Evolutionary conservation across 1,284 basidiomycete genomes (phyloP), one percentile per base, ranked within the genome.

Genomic region (Sutorius eximius): DNA sequence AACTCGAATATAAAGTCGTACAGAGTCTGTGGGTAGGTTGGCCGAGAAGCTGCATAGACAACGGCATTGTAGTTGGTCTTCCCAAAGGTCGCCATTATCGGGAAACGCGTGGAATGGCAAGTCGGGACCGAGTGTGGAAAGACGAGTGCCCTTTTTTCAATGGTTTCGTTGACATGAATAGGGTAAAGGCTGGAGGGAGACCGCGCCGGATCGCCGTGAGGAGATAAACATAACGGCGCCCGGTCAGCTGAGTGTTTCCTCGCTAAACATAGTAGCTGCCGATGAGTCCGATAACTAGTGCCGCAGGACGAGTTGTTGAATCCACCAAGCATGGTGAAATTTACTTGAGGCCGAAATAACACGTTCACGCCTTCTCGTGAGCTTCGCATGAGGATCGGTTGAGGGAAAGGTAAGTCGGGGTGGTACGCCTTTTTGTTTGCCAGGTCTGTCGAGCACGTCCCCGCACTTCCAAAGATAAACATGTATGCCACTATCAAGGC

Each of bases 1-100:
- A 80, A 84, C 9, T 76, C 64, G 59, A 84, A 82, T 32, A 89
- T 73, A 42, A 81, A 77, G 42, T 86, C 78, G 63, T 80, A 88
- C 10, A 90, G 74, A 43, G 77, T 73, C n/a, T 72, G 69, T 2
- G 87, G 86, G 63, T 89, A 89, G 0, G 82, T 86, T 12, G 86
- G 86, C 5, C 87, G 74, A 42, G 77, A 79, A 0, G 81, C 73
- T 3, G 86, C 80, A 62, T 89, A 88, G 20, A 74, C 66, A 4
- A 78, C 70, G 0, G 83, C 77, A 61, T 86, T 79, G 71, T 86
- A 61, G 37, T 37, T 36, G 10, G 41, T 42, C 52, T 51, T 30
- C 18, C 47, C 45, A 57, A 63, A 60, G 34, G 52, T 60, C n/a
- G 58, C 33, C 58, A 57, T 54, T 12, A 45, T 36, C 22, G 12